Evolutionary conservation across 805 yeast genomes (phyloP).

Genomic region (Lachancea cidri): DNA sequence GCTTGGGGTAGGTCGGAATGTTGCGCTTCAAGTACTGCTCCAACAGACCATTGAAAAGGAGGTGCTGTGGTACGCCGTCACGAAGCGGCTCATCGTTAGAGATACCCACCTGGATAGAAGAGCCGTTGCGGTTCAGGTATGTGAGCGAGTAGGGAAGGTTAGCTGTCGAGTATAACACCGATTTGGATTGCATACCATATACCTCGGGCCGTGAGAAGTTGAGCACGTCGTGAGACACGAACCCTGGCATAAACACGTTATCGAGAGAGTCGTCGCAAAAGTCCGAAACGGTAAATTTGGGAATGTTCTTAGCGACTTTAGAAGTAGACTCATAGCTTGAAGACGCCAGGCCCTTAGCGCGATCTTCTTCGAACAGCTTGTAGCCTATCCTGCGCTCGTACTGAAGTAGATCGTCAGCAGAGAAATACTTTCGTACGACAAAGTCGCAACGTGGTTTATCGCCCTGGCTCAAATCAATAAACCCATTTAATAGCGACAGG

Average conservation of each 20-base stretch:
- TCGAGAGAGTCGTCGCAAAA: slow-evolving; percentile 3
- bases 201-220: slow-evolving; percentile 11
- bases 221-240: slow-evolving; percentile 3
- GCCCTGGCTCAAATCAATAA: slow-evolving; percentile 36
- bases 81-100: neutral
- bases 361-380: slow-evolving; percentile 20
- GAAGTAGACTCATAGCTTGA: slow-evolving; percentile 13
- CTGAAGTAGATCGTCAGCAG: slow-evolving; percentile 13
- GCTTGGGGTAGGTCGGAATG: slow-evolving; percentile 1
- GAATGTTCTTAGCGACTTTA: neutral
- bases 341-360: slow-evolving; percentile 15
- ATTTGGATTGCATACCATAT: slow-evolving; percentile 9
- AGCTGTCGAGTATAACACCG: slow-evolving; percentile 2
- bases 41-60: slow-evolving; percentile 11
- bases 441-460: slow-evolving; percentile 19
- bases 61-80: slow-evolving; percentile 4
- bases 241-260: slow-evolving; percentile 9
- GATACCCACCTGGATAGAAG: slow-evolving; percentile 4
- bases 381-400: slow-evolving; percentile 20
- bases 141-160: slow-evolving; percentile 9
- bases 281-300: slow-evolving; percentile 1
- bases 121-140: slow-evolving; percentile 7
- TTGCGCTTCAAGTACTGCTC: slow-evolving; percentile 6
- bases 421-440: slow-evolving; percentile 22
- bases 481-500: slow-evolving; percentile 28